Base-by-base conservation (phyloP, 1,284 basidiomycete genomes). In the Moesziomyces globuligerus region DNA sequence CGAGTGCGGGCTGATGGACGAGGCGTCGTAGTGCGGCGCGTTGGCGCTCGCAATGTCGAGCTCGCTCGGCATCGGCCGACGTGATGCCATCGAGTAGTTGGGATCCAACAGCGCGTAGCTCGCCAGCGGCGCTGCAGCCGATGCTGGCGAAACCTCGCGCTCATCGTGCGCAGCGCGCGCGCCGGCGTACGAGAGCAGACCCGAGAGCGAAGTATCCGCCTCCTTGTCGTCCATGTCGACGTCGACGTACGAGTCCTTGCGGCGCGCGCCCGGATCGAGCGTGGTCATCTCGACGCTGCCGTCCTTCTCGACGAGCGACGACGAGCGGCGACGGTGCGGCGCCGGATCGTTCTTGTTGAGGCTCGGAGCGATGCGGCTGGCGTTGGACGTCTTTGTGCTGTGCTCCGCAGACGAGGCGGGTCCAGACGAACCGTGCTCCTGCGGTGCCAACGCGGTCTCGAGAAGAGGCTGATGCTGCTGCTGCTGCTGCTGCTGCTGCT, bases 261-360 rank as follows among this genome's bases (percentile, higher is more conserved):
- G 58, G 18, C 52, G 51, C 21, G 43, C 38, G 1, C 42, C 18
- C 4, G 55, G 26, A 10, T 56, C 64, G 0, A 69, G 28, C 0
- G 47, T 49, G 7, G 50, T 36, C 54, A 69, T 50, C 51, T 69
- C 55, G 18, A 64, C 42, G 29, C 59, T 59, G 40, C 38, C 54
- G 15, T 70, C 60, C 51, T 56, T 60, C 15, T 70, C 60, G 23
- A 28, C 56, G 9, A 64, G 38, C 25, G 67, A 70, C 0, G 67
- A 70, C 4, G 67, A 64, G 17, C 67, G 60, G 23, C 67, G 39
- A 17, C 41, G 36, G 9, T 11, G 40, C n/a, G 25, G 17, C 7
- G 41, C 24, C 8, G 59, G 40, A n/a, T 70, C 67, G 45, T 70
- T 42, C 60, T 70, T 64, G 60, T 59, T 55, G 51, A 70, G 56